phyloP scores from a whole-genome alignment of 768 basidiomycete species.

The Stropharia rugosoannulata region DNA sequence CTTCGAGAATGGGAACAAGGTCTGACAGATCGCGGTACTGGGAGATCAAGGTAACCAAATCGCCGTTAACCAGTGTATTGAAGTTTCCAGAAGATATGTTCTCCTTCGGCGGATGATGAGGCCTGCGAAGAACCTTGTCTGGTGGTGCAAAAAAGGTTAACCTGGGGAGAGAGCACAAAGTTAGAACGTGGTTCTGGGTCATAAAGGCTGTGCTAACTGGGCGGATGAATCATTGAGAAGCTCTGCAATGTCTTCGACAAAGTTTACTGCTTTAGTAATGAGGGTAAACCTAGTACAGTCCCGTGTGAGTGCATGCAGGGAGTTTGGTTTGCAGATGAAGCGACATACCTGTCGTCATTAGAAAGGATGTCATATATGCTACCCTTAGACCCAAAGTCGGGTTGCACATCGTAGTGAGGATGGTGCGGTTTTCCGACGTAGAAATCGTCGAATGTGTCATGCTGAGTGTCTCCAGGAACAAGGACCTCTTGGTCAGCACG shows the following conservation, averaged over 20 bases:
- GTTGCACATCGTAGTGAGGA: background rate
- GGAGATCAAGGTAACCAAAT: background rate
- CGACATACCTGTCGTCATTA: constrained; percentile 18
- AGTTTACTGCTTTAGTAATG: constrained; percentile 37
- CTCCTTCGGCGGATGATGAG: constrained; percentile 6
- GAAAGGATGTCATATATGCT: constrained; percentile 22
- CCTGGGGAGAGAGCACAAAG: constrained; percentile 22
- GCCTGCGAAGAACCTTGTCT: constrained; percentile 38
- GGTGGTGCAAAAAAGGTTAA: constrained; percentile 56
- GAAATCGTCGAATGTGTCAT: background rate
- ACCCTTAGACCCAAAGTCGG: background rate
- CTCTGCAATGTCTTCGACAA: constrained; percentile 34
- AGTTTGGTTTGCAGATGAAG: background rate
- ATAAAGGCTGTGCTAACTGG: constrained; percentile 22
- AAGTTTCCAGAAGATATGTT: background rate
- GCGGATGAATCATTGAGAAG: constrained; percentile 38
- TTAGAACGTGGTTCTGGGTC: background rate
- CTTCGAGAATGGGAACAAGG: constrained; percentile 31
- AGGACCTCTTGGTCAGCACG: background rate
- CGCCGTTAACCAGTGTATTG: background rate
- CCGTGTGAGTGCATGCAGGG: background rate
- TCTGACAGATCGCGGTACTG: constrained; percentile 13
- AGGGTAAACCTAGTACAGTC: constrained; percentile 36
- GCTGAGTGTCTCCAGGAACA: background rate
- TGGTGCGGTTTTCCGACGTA: constrained; percentile 1